Conservation (phyloP, 1,284 basidiomycete species). For the Sanghuangporus sanghuang region DNA sequence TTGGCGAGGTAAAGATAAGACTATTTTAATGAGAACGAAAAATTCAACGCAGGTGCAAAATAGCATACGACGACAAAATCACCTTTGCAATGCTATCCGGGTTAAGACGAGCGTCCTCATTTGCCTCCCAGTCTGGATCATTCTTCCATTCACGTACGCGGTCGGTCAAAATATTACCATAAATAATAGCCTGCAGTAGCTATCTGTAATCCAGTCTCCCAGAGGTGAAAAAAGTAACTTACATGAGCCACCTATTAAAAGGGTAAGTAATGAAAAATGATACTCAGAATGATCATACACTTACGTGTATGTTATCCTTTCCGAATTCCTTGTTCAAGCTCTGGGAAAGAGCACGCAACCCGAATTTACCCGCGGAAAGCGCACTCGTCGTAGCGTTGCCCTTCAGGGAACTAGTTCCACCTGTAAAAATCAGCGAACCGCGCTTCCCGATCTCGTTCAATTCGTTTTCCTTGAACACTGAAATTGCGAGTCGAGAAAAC, state of each 20-base stretch:
- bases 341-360: constrained; percentile 26
- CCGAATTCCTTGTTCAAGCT: constrained; percentile 30
- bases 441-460: constrained; percentile 22
- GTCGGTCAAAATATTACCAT: constrained; percentile 14
- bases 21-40: constrained; percentile 22
- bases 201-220: neutral
- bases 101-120: constrained; percentile 22
- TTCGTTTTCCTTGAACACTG: constrained; percentile 23
- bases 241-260: constrained; percentile 4
- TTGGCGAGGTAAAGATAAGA: constrained; percentile 49
- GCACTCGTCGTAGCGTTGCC: constrained; percentile 26
- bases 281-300: neutral
- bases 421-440: constrained; percentile 29
- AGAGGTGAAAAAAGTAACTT: neutral
- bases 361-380: constrained; percentile 31
- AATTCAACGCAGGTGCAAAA: too few relatives aligned
- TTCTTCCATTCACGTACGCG: neutral
- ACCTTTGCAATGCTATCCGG: constrained; percentile 28
- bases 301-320: constrained; percentile 29
- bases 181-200: neutral
- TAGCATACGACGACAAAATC: neutral
- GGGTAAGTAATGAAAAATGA: neutral
- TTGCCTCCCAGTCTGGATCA: constrained; percentile 22
- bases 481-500: constrained; percentile 26
- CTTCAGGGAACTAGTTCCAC: constrained; percentile 27